Base-by-base conservation (phyloP, 352 stramenopile species). In the Salisapilia sapeloensis region DNA sequence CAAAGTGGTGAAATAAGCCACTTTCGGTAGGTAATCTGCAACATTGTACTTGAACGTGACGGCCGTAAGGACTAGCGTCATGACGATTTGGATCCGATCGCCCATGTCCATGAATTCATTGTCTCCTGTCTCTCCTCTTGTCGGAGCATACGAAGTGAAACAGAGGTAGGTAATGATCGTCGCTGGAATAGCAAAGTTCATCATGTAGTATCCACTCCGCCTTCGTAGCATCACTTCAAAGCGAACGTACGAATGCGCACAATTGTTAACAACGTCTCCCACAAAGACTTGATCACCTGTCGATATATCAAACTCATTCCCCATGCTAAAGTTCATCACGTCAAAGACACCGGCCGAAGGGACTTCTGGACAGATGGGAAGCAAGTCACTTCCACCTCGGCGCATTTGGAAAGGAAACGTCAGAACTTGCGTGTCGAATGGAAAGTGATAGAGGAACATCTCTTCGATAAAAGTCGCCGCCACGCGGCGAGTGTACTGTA, bases 11-110 rank as follows among this genome's bases (percentile, higher is more conserved):
- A 75, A 65, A 28, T 82, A 82, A 33, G 62, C 67, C 2, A 82
- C 56, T 24, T 75, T 55, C 8, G 65, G 65, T 4, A 75, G 61
- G 0, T 64, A 27, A 1, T 45, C 48, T 15, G 55, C 50, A 1
- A 78, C 58, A n/a, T 66, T 42, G 39, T 51, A 63, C 39, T 77
- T 77, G 46, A 77, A 79, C 17, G 54, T 72, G 34, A 79, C 56
- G 12, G 55, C 57, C 23, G 66, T 77, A 29, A 82, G 40, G 27
- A 82, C 29, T 42, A 82, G 30, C 11, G 65, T 69, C 20, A 66
- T 28, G 12, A 75, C 61, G 32, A 77, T 61, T 32, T 74, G 53
- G 13, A 75, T 41, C 4, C 65, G 65, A 3, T 61, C 56, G 13
- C 57, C 48, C 30, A 53, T 63, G 25, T 75, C 53, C 46, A 71